Evolutionary conservation across 2,329 filamentous ascomycete species (phyloP).

Genomic region (Calonectria henricotiae): DNA sequence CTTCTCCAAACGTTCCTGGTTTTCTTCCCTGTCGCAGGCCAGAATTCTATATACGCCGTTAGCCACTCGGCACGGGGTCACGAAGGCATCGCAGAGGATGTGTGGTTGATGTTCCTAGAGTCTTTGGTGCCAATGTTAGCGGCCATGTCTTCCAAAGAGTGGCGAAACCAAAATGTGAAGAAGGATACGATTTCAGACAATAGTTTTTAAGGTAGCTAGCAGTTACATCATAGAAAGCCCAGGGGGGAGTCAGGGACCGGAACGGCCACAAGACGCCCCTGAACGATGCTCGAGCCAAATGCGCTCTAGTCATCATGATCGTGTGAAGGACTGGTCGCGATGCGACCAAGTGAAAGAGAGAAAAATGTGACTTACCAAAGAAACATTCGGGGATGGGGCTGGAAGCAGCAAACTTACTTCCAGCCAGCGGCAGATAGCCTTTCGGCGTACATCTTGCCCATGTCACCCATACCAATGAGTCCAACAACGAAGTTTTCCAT

Average conservation of each 20-base stretch:
- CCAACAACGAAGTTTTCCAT: constrained; percentile 86
- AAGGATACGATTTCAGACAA: constrained; percentile 81
- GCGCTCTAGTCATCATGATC: constrained; percentile 99
- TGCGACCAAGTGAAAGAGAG: constrained; percentile 32
- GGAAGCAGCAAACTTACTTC: constrained; percentile 76
- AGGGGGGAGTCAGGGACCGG: constrained; percentile 77
- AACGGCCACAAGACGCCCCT: constrained; percentile 78
- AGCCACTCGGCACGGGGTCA: constrained; percentile 52
- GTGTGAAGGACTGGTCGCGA: constrained; percentile 45
- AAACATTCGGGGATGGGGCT: constrained; percentile 35
- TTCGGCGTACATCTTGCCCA: constrained; percentile 98
- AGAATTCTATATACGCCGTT: constrained; percentile 78
- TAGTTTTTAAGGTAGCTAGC: constrained; percentile 91
- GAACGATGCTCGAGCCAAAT: constrained; percentile 99
- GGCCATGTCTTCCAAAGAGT: constrained; percentile 34
- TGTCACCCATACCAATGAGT: constrained; percentile 99
- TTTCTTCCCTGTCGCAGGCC: constrained; percentile 94
- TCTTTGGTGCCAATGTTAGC: constrained; percentile 47
- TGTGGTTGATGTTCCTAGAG: constrained; percentile 40
- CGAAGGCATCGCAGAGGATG: constrained; percentile 33
- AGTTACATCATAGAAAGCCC: constrained; percentile 97
- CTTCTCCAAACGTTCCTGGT: constrained; percentile 83
- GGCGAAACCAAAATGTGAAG: constrained; percentile 28
- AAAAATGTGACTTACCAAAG: constrained; percentile 47
- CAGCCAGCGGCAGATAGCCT: constrained; percentile 92